Percentiles rank a stretch among this genome's conserved stretches.
Evolutionary conservation across 495 filamentous ascomycete species (phyloP).

Genomic region (Echria macrotheca): DNA sequence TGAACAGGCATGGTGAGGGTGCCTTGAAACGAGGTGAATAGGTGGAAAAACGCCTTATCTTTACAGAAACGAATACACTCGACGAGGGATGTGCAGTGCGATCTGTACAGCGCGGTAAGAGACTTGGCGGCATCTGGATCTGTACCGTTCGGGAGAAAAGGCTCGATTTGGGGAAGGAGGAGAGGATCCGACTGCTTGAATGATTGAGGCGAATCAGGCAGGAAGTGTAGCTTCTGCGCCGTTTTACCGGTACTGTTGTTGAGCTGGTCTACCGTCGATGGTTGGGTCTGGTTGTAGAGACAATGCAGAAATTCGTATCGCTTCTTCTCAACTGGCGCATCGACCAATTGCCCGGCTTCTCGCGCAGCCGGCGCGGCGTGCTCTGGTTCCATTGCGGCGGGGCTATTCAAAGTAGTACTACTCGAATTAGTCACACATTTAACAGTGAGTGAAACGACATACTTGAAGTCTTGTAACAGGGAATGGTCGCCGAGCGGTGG

Average conservation of each 20-base stretch:
- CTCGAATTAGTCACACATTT: slow-evolving; percentile 2
- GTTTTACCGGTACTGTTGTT: slow-evolving; percentile 50
- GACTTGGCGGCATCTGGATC: slow-evolving; percentile 79
- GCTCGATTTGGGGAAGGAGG: slow-evolving; percentile 68
- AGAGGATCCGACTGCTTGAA: slow-evolving; percentile 61
- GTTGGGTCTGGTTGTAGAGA: slow-evolving; percentile 48
- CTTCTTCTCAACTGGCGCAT: slow-evolving; percentile 19
- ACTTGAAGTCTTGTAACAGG: slow-evolving; percentile 41
- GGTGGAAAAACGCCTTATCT: slow-evolving; percentile 87
- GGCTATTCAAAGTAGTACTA: slow-evolving; percentile 25
- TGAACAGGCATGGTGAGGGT: slow-evolving; percentile 96
- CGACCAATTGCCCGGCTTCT: slow-evolving; percentile 30
- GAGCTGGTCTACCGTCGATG: slow-evolving; percentile 39
- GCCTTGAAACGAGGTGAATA: slow-evolving; percentile 93
- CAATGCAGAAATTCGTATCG: slow-evolving; percentile 34
- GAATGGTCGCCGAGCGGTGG: slow-evolving; percentile 34
- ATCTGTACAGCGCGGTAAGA: slow-evolving; percentile 78
- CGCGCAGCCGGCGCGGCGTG: slow-evolving; percentile 65
- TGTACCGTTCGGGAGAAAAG: slow-evolving; percentile 67
- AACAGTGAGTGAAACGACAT: slow-evolving; percentile 5
- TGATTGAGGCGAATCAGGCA: slow-evolving; percentile 44
- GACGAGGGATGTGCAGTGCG: slow-evolving; percentile 89
- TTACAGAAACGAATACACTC: slow-evolving; percentile 94
- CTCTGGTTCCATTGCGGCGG: slow-evolving; percentile 22
- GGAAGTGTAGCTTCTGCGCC: slow-evolving; percentile 61